phyloP scores from a whole-genome alignment of 495 filamentous ascomycete species.

The Neurospora sp. region DNA sequence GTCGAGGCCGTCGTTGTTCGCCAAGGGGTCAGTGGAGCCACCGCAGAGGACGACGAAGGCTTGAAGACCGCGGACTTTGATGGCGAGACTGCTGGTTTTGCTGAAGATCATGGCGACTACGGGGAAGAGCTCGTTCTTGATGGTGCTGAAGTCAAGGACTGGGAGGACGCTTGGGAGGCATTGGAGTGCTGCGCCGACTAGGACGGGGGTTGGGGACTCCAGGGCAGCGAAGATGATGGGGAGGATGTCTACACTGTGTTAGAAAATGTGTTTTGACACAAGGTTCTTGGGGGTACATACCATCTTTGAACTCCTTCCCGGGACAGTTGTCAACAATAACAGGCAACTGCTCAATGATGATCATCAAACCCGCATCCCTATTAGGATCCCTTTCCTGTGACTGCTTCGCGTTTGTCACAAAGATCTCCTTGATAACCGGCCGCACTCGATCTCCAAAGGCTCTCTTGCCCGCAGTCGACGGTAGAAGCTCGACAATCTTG shows the following conservation, averaged over 20 bases:
- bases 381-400: constrained; percentile 64
- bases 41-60: constrained; percentile 87
- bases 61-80: constrained; percentile 85
- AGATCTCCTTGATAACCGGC: constrained; percentile 73
- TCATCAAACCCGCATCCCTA: constrained; percentile 82
- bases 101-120: constrained; percentile 81
- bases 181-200: constrained; percentile 76
- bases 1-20: constrained; percentile 58
- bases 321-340: constrained; percentile 69
- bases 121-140: constrained; percentile 92
- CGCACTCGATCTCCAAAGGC: constrained; percentile 76
- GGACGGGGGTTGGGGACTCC: constrained; percentile 76
- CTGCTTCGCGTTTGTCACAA: constrained; percentile 47
- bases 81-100: constrained; percentile 82
- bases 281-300: no score
- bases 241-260: constrained; percentile 54
- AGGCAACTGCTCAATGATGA: constrained; percentile 72
- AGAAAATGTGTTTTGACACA: not conserved
- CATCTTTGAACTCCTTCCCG: constrained; percentile 89
- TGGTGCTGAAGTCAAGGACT: constrained; percentile 85
- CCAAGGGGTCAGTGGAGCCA: constrained; percentile 42
- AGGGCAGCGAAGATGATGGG: constrained; percentile 73
- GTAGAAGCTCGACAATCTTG: constrained; percentile 66
- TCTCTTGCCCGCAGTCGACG: constrained; percentile 51
- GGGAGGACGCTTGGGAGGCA: constrained; percentile 65